Conservation (phyloP, 768 basidiomycete species). For the Mycena indigotica region DNA sequence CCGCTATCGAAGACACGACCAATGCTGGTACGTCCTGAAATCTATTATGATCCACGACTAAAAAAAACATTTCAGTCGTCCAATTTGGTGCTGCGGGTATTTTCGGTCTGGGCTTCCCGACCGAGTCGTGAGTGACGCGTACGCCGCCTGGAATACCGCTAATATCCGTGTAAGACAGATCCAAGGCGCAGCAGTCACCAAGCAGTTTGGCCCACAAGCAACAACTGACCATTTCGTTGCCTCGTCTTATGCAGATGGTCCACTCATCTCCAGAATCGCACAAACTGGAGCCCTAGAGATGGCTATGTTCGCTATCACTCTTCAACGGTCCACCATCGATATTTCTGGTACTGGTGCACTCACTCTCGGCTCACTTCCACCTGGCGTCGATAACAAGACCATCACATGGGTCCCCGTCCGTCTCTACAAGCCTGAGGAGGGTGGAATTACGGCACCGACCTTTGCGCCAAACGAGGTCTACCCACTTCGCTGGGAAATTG, state of each 20-base stretch:
- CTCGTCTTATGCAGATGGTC: conserved; percentile 42
- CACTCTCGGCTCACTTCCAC: conserved; percentile 65
- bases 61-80: conserved; percentile 39
- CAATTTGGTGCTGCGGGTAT: conserved; percentile 61
- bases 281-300: conserved; percentile 42
- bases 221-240: conserved; percentile 40
- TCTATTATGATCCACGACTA: not conserved
- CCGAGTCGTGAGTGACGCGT: conserved; percentile 54
- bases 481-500: conserved; percentile 62
- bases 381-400: conserved; percentile 52
- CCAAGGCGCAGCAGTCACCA: conserved; percentile 33
- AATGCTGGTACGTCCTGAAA: conserved; percentile 31
- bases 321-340: conserved; percentile 63
- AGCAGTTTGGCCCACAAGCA: conserved; percentile 24
- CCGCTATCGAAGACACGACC: conserved; percentile 59
- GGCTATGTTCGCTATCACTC: conserved; percentile 54
- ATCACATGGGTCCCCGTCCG: conserved; percentile 72
- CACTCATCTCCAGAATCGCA: conserved; percentile 50
- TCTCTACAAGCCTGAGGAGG: conserved; percentile 52
- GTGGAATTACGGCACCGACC: conserved; percentile 55
- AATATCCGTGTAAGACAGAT: conserved; percentile 37
- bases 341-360: conserved; percentile 59
- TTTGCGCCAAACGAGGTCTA: conserved; percentile 60
- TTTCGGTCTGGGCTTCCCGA: conserved; percentile 69
- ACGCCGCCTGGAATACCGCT: not conserved